These are phyloP conservation scores for Penicillium fuscoglaucum DNA, from an alignment of 2,329 filamentous ascomycete genomes.

Conservation along the genomic window DNA sequence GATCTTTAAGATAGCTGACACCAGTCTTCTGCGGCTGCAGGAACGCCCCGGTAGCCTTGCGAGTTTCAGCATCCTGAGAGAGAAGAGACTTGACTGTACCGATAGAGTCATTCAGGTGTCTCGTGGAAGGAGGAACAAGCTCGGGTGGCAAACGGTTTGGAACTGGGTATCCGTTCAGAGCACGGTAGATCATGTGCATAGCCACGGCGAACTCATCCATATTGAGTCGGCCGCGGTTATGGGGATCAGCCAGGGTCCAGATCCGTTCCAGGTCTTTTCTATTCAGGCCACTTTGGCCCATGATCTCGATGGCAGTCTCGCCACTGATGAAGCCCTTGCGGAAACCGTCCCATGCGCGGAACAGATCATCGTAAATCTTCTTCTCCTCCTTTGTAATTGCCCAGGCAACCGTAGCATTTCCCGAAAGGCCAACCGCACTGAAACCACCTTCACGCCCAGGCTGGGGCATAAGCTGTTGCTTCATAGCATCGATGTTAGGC, in stretches of 20 bases:
- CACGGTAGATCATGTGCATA: constrained; percentile 98
- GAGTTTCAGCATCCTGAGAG: constrained; percentile 81
- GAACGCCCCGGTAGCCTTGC: constrained; percentile 86
- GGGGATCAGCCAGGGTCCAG: constrained; percentile 91
- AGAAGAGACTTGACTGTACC: constrained; percentile 89
- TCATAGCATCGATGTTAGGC: constrained; percentile 89
- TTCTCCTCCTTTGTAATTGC: constrained; percentile 99
- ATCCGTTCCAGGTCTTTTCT: constrained; percentile 87
- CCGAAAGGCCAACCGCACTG: constrained; percentile 81
- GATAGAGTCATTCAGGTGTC: constrained; percentile 90
- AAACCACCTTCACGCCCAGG: constrained; percentile 83
- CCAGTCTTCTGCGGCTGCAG: constrained; percentile 93
- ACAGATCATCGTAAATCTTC: constrained; percentile 90
- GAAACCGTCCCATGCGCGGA: constrained; percentile 95
- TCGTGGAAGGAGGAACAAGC: constrained; percentile 88
- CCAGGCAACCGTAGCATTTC: constrained; percentile 96
- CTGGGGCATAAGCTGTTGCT: constrained; percentile 96
- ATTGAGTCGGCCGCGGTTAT: constrained; percentile 91
- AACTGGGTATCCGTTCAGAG: constrained; percentile 91
- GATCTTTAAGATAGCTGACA: constrained; percentile 96
- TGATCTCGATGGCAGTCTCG: constrained; percentile 92
- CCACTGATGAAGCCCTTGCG: constrained; percentile 89
- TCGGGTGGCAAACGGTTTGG: constrained; percentile 86
- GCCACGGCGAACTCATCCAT: constrained; percentile 97
- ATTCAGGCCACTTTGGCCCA: constrained; percentile 91